Evolutionary conservation across 768 basidiomycete genomes (phyloP).

Genomic region (Tylopilus sp.): DNA sequence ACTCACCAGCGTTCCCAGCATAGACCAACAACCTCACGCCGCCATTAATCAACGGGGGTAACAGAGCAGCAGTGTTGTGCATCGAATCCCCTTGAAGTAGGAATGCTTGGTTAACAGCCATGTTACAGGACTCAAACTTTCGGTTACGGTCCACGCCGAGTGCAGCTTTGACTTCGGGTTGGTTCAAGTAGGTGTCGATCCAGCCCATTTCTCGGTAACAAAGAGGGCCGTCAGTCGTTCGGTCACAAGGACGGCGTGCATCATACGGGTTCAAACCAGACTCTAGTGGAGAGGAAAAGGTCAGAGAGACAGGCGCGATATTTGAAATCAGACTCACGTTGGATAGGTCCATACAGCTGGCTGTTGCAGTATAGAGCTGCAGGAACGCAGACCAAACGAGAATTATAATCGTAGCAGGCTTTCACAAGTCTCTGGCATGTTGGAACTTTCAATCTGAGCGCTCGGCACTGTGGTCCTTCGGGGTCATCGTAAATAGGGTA

Average conservation of each 20-base stretch:
- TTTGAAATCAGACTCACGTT: constrained; percentile 45
- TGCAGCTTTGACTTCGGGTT: constrained; percentile 68
- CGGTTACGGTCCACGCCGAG: constrained; percentile 65
- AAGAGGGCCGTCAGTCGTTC: constrained; percentile 60
- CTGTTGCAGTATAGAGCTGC: constrained; percentile 78
- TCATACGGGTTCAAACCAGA: constrained; percentile 89
- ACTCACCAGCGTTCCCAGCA: constrained; percentile 77
- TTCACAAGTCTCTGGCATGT: constrained; percentile 73
- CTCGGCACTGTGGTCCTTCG: constrained; percentile 59
- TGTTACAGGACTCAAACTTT: constrained; percentile 71
- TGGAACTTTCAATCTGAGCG: constrained; percentile 61
- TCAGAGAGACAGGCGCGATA: not conserved
- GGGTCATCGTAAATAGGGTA: constrained; percentile 78
- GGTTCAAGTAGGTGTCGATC: constrained; percentile 89
- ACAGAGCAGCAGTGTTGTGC: constrained; percentile 74
- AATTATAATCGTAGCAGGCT: constrained; percentile 62
- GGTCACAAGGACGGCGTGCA: constrained; percentile 73
- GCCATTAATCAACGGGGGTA: constrained; percentile 77
- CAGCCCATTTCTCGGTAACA: constrained; percentile 81
- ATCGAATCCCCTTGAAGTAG: constrained; percentile 79
- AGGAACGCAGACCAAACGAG: constrained; percentile 64
- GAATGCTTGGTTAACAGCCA: constrained; percentile 80
- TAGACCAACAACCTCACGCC: constrained; percentile 87
- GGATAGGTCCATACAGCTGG: constrained; percentile 67
- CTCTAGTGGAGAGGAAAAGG: constrained; percentile 35